Percentiles rank a stretch among this genome's conserved stretches.
phyloP scores from a whole-genome alignment of 306 rosid genomes.

The Rosa chinensis region DNA sequence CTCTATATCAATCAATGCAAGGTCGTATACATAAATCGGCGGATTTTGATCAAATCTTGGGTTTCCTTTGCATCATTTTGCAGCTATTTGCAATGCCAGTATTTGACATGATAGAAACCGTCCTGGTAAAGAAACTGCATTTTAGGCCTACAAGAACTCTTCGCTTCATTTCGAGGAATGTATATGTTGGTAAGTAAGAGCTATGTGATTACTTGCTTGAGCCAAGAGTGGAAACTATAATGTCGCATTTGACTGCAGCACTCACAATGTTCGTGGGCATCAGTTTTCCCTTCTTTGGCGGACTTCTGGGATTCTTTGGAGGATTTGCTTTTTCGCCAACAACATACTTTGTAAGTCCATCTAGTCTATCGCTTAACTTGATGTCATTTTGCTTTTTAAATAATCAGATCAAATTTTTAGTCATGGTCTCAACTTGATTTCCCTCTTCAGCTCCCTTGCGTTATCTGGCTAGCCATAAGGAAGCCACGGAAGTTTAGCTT shows the following conservation, averaged over 20 bases:
- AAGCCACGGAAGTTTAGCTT: constrained; percentile 59
- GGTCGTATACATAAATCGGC: not conserved
- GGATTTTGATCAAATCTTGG: not conserved
- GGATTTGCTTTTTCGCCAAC: constrained; percentile 84
- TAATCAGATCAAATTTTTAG: not conserved
- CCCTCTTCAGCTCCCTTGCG: constrained; percentile 60
- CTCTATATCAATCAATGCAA: not conserved
- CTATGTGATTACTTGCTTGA: not conserved
- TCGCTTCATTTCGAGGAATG: constrained; percentile 46
- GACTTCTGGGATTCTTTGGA: constrained; percentile 67
- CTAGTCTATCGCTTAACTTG: not conserved
- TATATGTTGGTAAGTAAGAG: constrained; percentile 60
- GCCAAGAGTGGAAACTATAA: not conserved
- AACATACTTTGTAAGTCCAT: constrained; percentile 56
- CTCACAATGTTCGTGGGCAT: constrained; percentile 70
- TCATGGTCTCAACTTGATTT: not conserved
- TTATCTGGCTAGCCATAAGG: constrained; percentile 64
- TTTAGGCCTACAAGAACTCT: constrained; percentile 50
- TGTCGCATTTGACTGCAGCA: constrained; percentile 35
- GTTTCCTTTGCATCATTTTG: not conserved
- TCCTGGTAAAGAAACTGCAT: constrained; percentile 48
- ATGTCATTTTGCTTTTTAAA: not conserved
- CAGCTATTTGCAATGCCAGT: constrained; percentile 86
- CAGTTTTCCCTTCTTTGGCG: constrained; percentile 69
- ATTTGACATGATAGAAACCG: constrained; percentile 76